These are phyloP conservation scores for Coriolopsis trogii DNA, from an alignment of 1,284 basidiomycete genomes.

Conservation along the genomic window DNA sequence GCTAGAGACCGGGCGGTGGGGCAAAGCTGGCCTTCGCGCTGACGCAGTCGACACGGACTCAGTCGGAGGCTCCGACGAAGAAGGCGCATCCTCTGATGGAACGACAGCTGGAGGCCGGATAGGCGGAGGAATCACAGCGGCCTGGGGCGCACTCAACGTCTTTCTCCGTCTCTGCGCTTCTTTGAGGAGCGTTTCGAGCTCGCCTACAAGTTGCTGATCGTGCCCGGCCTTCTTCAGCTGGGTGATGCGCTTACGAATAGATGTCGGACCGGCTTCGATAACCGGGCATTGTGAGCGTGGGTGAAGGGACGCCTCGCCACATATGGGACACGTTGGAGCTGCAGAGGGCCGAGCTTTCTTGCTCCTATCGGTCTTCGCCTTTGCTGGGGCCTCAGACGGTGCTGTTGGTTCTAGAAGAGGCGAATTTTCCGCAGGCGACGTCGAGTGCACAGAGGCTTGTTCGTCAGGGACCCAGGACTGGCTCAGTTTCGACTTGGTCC, in stretches of 20 bases:
- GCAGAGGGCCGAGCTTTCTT: constrained; percentile 14
- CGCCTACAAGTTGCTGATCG: constrained; percentile 17
- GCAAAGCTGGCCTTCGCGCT: not conserved
- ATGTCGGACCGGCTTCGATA: constrained; percentile 20
- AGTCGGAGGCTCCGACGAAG: constrained; percentile 9
- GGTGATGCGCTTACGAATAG: constrained; percentile 23
- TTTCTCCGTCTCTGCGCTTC: constrained; percentile 15
- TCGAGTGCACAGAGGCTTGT: not conserved
- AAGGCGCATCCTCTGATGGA: not conserved
- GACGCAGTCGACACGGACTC: not conserved
- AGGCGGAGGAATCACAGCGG: not conserved
- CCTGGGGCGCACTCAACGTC: not conserved
- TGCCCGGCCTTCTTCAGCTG: constrained; percentile 19
- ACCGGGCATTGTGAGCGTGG: constrained; percentile 26
- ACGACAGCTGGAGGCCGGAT: not conserved
- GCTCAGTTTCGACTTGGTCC: constrained; percentile 23
- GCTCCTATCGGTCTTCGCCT: not conserved
- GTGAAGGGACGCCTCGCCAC: constrained; percentile 21
- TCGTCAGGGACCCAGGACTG: constrained; percentile 20
- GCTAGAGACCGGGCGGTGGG: constrained; percentile 8
- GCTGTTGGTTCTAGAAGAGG: no score
- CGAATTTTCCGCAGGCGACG: no score
- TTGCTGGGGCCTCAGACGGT: not conserved
- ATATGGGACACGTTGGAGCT: constrained; percentile 23
- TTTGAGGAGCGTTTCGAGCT: constrained; percentile 20